Evolutionary conservation across 768 basidiomycete species (phyloP).

Genomic region (Plicaturopsis crispa): DNA sequence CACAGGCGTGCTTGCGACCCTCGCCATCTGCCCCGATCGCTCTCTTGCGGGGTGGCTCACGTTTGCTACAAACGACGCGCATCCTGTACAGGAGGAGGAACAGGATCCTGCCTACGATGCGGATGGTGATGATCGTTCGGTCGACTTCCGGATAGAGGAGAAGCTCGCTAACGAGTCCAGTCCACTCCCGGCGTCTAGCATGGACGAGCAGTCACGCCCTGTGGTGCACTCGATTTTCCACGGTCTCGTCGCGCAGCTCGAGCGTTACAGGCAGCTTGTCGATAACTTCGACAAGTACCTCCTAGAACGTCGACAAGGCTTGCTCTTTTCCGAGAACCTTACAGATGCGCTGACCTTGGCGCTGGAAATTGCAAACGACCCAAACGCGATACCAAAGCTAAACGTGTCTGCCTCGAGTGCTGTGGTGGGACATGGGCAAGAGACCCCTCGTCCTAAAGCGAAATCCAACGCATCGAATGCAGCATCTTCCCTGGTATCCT

Average conservation of each 20-base stretch:
- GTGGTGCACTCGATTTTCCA: conserved; percentile 77
- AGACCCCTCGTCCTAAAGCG: conserved; percentile 28
- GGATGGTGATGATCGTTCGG: conserved; percentile 74
- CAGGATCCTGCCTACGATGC: conserved; percentile 23
- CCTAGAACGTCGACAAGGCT: conserved; percentile 77
- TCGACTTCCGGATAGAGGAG: conserved; percentile 69
- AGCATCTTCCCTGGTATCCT: conserved; percentile 64
- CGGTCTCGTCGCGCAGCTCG: conserved; percentile 73
- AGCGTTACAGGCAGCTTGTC: conserved; percentile 68
- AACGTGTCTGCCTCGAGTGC: conserved; percentile 15
- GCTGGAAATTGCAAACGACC: conserved; percentile 53
- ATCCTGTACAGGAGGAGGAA: conserved; percentile 11
- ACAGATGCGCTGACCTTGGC: conserved; percentile 79
- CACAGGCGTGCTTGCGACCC: conserved; percentile 71
- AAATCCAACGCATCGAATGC: conserved; percentile 47
- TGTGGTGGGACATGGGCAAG: conserved; percentile 23
- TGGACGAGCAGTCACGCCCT: conserved; percentile 69
- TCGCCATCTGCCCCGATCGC: conserved; percentile 82
- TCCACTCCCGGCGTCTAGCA: conserved; percentile 54
- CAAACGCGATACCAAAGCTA: conserved; percentile 15
- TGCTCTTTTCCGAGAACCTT: conserved; percentile 87
- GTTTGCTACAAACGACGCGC: conserved; percentile 42
- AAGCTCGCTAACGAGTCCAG: conserved; percentile 50
- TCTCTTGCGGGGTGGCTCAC: conserved; percentile 88
- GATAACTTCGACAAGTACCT: conserved; percentile 81